A percentile compares a stretch with the other conserved stretches of the same genome.
Conservation (phyloP, 148 eudicot genomes). For the Cornus kousa region DNA sequence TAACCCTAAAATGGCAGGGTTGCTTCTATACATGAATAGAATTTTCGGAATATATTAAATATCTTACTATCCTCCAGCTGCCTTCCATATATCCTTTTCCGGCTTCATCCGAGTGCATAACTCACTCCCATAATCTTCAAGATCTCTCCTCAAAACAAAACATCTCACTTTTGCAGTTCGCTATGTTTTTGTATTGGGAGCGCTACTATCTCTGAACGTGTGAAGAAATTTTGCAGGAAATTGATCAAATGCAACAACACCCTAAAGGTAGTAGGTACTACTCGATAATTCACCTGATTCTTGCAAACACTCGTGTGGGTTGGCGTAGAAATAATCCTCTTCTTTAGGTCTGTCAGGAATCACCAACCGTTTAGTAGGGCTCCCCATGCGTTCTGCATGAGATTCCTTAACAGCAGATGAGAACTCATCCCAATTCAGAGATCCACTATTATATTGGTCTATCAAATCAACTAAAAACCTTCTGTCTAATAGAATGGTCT, state of each 20-base stretch:
- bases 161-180: not conserved
- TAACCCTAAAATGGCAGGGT: slow-evolving; percentile 42
- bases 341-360: slow-evolving; percentile 94
- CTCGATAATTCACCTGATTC: slow-evolving; percentile 34
- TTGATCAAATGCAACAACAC: slow-evolving; percentile 22
- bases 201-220: not conserved
- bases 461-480: slow-evolving; percentile 75
- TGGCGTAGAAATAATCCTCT: slow-evolving; percentile 90
- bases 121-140: slow-evolving; percentile 8
- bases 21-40: slow-evolving; percentile 46
- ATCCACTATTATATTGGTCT: slow-evolving; percentile 68
- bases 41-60: slow-evolving; percentile 16
- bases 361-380: slow-evolving; percentile 61
- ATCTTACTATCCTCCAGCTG: slow-evolving; percentile 3
- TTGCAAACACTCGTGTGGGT: slow-evolving; percentile 88
- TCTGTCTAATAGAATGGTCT: slow-evolving; percentile 76
- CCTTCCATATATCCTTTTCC: slow-evolving; percentile 8
- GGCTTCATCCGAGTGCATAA: not conserved
- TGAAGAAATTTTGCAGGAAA: not conserved
- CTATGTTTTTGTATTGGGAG: not conserved
- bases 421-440: slow-evolving; percentile 86
- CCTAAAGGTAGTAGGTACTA: slow-evolving; percentile 17
- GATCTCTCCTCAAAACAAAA: slow-evolving; percentile 22
- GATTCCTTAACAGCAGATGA: slow-evolving; percentile 73
- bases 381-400: slow-evolving; percentile 78